A percentile compares a stretch with the other conserved stretches of the same genome.
phyloP scores from a whole-genome alignment of 331 rosid genomes.

The Prunus yedoensis region DNA sequence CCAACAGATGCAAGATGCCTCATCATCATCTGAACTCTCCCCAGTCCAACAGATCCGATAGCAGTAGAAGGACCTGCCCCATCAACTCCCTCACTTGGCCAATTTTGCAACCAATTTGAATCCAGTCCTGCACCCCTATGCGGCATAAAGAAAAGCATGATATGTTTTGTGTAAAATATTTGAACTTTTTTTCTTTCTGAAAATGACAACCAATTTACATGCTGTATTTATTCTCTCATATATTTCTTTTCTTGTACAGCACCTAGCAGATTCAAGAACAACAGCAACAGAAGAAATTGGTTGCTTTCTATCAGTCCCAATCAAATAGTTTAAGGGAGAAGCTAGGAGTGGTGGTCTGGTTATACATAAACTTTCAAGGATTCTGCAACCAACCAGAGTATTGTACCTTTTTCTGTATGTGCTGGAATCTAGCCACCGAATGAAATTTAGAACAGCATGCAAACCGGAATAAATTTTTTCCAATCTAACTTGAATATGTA shows the following conservation, averaged over 20 bases:
- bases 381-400: neutral
- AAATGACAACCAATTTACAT: neutral
- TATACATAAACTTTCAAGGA: neutral
- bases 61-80: conserved; percentile 96
- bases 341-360: neutral
- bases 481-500: neutral
- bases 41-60: conserved; percentile 69
- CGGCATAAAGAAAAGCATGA: conserved; percentile 25
- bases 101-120: conserved; percentile 79
- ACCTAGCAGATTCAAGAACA: neutral
- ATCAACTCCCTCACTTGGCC: conserved; percentile 82
- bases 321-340: neutral
- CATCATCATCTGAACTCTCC: conserved; percentile 99
- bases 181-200: no score
- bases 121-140: conserved; percentile 74
- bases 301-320: neutral
- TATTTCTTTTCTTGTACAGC: neutral
- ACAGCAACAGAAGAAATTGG: neutral
- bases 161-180: neutral
- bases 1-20: conserved; percentile 97
- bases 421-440: neutral
- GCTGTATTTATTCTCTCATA: neutral
- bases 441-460: neutral
- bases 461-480: neutral
- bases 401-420: neutral